Evolutionary conservation across 2,329 filamentous ascomycete species (phyloP), one percentile per base, ranked within the genome.

Genomic region (Metarhizium brunneum): DNA sequence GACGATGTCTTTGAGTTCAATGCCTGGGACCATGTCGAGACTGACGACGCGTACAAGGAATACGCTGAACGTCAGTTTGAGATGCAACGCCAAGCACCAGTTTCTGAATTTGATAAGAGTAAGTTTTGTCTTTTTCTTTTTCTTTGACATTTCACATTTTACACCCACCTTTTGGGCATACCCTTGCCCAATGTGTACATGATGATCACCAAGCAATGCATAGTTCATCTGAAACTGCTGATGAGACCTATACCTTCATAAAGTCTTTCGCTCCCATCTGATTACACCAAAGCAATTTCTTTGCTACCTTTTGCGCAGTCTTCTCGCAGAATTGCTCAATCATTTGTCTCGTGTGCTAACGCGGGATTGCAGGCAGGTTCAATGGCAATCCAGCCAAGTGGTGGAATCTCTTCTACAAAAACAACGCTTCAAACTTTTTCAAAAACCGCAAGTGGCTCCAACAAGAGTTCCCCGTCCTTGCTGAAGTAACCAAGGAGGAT

Each of bases 351-450:
- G 54, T 45, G 16, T 52, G 68, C 77, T 80, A 71, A 82, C 72
- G 56, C 54, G 57, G 54, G 47, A 60, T 53, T 57, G 64, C 65
- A 88, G 84, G 76, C 64, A 88, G 90, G 62, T 96, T 96, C 77
- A 97, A 96, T 69, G 77, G 80, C 49, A 83, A 95, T 61, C 94
- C 94, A 0, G 92, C 90, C 59, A 95, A 91, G 71, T 97, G 91
- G 90, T 99, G 94, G 94, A 94, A 99, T 66, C 76, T 88, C 55
- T 99, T 99, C 74, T 99, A 99, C 78, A 92, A 94, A 73, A 96
- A 97, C 75, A 97, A 99, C 73, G 89, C 88, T 20, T 83, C 86
- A 65, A 97, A 97, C 68, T 99, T 99, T 74, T 99, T 99, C 83
- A 99, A 99, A 74, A 88, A 99, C 68, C 83, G 94, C 60, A 97